Evolutionary conservation across 805 yeast species (phyloP).

Genomic region (Candida yuanshanica): DNA sequence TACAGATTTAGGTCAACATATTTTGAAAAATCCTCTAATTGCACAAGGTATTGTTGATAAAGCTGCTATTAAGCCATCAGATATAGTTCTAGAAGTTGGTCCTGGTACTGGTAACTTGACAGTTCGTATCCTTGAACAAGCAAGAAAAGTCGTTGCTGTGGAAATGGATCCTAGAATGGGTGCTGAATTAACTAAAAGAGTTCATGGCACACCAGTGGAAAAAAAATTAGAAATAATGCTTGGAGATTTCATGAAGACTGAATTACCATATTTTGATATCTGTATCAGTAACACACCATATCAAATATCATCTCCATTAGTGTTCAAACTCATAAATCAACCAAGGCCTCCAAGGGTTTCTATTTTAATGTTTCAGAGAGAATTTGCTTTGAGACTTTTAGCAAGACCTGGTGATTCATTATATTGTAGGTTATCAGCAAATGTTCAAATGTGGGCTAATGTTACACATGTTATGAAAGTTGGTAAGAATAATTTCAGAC

Average conservation of each 20-base stretch:
- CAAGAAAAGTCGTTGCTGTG: conserved; percentile 89
- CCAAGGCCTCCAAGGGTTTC: conserved; percentile 94
- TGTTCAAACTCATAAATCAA: conserved; percentile 83
- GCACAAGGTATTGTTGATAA: conserved; percentile 98
- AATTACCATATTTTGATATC: conserved; percentile 88
- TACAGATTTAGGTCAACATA: conserved; percentile 95
- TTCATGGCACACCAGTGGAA: conserved; percentile 92
- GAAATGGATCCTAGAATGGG: conserved; percentile 99
- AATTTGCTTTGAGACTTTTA: conserved; percentile 85
- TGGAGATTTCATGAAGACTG: conserved; percentile 96
- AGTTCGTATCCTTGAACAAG: conserved; percentile 85
- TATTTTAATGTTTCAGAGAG: conserved; percentile 95
- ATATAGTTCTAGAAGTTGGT: conserved; percentile 91
- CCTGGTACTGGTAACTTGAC: conserved; percentile 99
- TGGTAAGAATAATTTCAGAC: conserved; percentile 92
- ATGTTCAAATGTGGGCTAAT: conserved; percentile 99
- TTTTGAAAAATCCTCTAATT: conserved; percentile 89
- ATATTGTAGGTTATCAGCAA: conserved; percentile 90
- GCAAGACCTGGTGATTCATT: conserved; percentile 96
- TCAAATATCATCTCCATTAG: conserved; percentile 94
- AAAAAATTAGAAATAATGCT: conserved; percentile 85
- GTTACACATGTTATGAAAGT: conserved; percentile 98
- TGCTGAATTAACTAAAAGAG: conserved; percentile 95
- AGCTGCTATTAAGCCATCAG: conserved; percentile 89
- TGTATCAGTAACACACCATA: conserved; percentile 97